These are phyloP conservation scores for Pseudogymnoascus sp. DNA, from an alignment of 2,329 filamentous ascomycete species.

Conservation along the genomic window DNA sequence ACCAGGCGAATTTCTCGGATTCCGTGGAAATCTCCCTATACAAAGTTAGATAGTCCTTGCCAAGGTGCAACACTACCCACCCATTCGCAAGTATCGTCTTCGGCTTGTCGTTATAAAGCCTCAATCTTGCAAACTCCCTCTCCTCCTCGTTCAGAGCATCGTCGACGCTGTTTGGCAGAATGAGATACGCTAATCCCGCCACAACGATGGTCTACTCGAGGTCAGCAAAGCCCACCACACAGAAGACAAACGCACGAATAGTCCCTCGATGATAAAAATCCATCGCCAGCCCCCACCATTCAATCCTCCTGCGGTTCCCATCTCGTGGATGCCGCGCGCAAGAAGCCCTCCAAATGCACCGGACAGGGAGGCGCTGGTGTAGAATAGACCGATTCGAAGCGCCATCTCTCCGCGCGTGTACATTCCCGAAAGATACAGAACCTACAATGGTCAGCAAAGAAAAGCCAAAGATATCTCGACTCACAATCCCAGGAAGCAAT, in stretches of 20 bases:
- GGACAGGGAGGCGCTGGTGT: conserved; percentile 56
- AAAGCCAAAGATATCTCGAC: conserved; percentile 10
- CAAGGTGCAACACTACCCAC: neutral
- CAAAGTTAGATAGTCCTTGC: neutral
- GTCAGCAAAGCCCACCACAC: conserved; percentile 16
- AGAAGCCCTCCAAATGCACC: conserved; percentile 48
- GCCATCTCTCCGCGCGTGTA: conserved; percentile 39
- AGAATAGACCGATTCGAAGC: conserved; percentile 59
- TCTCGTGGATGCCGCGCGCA: conserved; percentile 51
- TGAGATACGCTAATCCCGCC: conserved; percentile 41
- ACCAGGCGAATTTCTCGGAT: conserved; percentile 48
- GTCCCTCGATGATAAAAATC: conserved; percentile 44
- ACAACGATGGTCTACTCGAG: conserved; percentile 43
- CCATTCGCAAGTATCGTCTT: conserved; percentile 18
- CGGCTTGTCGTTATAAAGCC: conserved; percentile 21
- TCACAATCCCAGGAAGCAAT: conserved; percentile 55
- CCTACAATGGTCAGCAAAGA: conserved; percentile 26
- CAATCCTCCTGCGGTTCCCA: conserved; percentile 41
- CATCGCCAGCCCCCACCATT: conserved; percentile 36
- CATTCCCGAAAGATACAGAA: conserved; percentile 56
- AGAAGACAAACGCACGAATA: conserved; percentile 33
- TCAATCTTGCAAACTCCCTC: conserved; percentile 27
- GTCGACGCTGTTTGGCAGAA: conserved; percentile 47
- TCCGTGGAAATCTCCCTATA: neutral
- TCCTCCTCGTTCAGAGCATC: conserved; percentile 45